These are phyloP conservation scores for Aphanomyces astaci DNA, from an alignment of 352 stramenopile genomes.

Conservation along the genomic window DNA sequence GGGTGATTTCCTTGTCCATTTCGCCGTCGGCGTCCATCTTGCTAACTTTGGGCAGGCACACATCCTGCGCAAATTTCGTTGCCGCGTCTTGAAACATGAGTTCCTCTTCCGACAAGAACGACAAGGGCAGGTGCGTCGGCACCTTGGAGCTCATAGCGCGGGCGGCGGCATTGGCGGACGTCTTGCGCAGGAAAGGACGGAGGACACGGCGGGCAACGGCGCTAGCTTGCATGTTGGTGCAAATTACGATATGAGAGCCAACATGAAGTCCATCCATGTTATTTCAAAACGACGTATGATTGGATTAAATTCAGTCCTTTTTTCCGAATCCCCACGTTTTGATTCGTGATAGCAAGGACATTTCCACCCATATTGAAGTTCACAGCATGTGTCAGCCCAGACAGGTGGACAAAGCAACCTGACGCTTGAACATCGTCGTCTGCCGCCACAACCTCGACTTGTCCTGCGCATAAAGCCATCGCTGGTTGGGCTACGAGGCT, in stretches of 20 bases:
- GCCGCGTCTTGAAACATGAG: conserved; percentile 69
- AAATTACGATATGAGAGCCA: conserved; percentile 15
- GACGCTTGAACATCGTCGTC: no score
- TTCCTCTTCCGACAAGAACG: conserved; percentile 55
- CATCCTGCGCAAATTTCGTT: conserved; percentile 75
- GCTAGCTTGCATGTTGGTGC: background rate
- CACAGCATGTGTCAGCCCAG: background rate
- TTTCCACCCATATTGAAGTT: background rate
- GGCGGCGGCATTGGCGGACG: background rate
- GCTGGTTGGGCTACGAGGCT: no score
- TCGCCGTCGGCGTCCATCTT: conserved; percentile 89
- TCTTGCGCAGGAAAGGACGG: conserved; percentile 1
- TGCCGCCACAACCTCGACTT: no score
- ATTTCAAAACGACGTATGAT: conserved; percentile 1
- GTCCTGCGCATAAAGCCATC: no score
- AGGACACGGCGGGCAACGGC: conserved; percentile 5
- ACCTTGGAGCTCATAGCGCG: background rate
- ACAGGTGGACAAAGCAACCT: no score
- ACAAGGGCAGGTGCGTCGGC: conserved; percentile 33
- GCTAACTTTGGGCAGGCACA: conserved; percentile 81
- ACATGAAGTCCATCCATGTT: background rate
- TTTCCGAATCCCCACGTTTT: background rate
- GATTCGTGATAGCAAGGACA: background rate
- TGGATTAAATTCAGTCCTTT: conserved; percentile 4
- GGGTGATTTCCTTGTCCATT: conserved; percentile 87